These are phyloP conservation scores for Cladosporium sp. DNA, from an alignment of 2,329 filamentous ascomycete genomes.

Conservation along the genomic window DNA sequence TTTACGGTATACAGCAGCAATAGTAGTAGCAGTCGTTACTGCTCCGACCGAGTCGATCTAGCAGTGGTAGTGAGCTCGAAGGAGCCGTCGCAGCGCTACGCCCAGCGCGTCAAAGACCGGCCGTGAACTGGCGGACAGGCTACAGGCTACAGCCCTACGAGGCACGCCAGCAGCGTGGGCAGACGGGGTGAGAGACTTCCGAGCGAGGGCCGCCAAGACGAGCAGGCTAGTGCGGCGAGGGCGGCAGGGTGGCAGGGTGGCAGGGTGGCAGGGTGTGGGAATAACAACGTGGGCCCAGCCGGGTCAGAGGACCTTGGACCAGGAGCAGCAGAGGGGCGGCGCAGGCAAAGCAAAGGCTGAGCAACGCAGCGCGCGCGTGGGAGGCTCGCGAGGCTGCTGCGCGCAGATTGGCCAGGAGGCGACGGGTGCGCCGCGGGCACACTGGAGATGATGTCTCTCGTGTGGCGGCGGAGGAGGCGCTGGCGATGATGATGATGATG, in stretches of 20 bases:
- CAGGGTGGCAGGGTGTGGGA: slow-evolving; percentile 2
- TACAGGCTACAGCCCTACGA: slow-evolving; percentile 1
- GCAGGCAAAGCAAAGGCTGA: neutral
- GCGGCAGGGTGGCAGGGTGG: neutral
- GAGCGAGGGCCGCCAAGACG: slow-evolving; percentile 10
- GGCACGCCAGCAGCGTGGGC: slow-evolving; percentile 8
- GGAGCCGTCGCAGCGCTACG: slow-evolving; percentile 14
- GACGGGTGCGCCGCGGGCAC: slow-evolving; percentile 4
- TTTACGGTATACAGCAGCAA: neutral
- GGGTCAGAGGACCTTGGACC: neutral
- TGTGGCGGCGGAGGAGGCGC: slow-evolving; percentile 2
- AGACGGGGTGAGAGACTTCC: slow-evolving; percentile 4
- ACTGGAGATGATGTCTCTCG: slow-evolving; percentile 4
- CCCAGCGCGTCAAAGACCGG: slow-evolving; percentile 2
- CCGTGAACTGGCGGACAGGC: neutral
- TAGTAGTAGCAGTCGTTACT: neutral
- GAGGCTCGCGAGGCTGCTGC: neutral
- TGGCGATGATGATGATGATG: slow-evolving; percentile 14
- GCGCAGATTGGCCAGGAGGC: slow-evolving; percentile 2
- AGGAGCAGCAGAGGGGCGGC: neutral
- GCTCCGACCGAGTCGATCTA: neutral
- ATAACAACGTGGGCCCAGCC: slow-evolving; percentile 14
- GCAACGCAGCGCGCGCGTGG: slow-evolving; percentile 7
- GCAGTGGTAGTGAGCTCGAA: neutral
- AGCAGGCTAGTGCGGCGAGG: neutral